Conservation (phyloP, 176 grass and related monocot genomes). For the Cymbopogon citratus region DNA sequence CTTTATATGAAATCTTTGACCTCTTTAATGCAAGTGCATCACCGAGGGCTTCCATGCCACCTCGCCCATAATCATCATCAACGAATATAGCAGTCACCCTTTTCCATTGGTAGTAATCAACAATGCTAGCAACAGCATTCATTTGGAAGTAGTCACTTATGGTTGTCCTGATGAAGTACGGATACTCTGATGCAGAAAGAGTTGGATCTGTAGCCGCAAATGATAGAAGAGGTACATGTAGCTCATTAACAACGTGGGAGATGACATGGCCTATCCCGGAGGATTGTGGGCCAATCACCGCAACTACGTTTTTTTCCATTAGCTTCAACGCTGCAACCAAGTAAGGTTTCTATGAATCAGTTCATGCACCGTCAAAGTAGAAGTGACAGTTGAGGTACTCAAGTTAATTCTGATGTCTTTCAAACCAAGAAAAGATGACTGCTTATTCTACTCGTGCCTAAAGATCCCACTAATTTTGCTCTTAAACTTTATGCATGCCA, state of each 20-base stretch:
- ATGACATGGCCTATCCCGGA: conserved; percentile 71
- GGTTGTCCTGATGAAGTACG: conserved; percentile 70
- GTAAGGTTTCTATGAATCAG: conserved; percentile 32
- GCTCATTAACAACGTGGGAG: conserved; percentile 59
- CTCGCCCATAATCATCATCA: conserved; percentile 85
- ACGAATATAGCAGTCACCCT: conserved; percentile 72
- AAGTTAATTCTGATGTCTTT: not conserved
- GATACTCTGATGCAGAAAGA: conserved; percentile 64
- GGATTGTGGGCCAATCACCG: conserved; percentile 73
- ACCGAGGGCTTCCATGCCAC: conserved; percentile 47
- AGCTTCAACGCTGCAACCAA: conserved; percentile 55
- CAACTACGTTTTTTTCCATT: conserved; percentile 64
- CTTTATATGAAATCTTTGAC: conserved; percentile 71
- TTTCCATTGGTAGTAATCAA: conserved; percentile 71
- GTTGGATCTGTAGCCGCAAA: conserved; percentile 74
- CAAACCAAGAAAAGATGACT: conserved; percentile 1
- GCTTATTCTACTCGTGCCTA: conserved; percentile 11
- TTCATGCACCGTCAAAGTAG: conserved; percentile 19
- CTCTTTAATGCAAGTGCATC: conserved; percentile 55
- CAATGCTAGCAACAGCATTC: conserved; percentile 65
- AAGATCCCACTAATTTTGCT: not conserved
- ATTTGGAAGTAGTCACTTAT: conserved; percentile 81
- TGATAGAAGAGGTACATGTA: conserved; percentile 76
- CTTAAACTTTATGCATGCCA: not conserved
- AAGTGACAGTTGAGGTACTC: not conserved